Base-by-base conservation (phyloP, 2,329 filamentous ascomycete species). In the Pseudopithomyces maydicus region DNA sequence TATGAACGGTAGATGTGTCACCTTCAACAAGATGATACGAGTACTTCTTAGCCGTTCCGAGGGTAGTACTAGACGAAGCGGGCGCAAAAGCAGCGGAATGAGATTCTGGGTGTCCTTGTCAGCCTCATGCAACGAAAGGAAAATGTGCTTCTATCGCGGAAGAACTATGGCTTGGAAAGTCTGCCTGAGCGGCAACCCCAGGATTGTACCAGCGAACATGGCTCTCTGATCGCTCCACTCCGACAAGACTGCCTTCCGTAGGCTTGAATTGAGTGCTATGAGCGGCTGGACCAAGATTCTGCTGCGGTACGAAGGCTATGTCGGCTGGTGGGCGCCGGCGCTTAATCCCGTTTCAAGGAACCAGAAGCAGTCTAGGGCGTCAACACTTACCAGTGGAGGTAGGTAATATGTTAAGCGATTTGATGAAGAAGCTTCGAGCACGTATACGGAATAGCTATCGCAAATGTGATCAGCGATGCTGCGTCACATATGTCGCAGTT, bases 41-140 rank as follows among this genome's bases (percentile, higher is more conserved):
- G 82, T 79, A 32, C 78, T 79, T 49, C 90, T 87, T 64, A 93
- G 83, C 56, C 83, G 79, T 59, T 88, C 84, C 2, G 87, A 84
- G 6, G 87, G 82, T 48, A 92, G 73, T 62, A 92, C 81, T 43
- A 93, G 80, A 55, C 90, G 84, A 57, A 92, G 80, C 0, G 91
- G 91, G 15, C 90, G 85, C 69, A 93, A 87, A 59, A 88, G 76
- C 54, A 93, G 81, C 7, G 90, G 88, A 43, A 94, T 79, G 38
- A 95, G 83, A 73, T 94, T 95, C 84, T 86, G 63, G 41, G 39
- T 45, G 56, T 57, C 39, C 46, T 41, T 49, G 66, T 76, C 64
- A 77, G 72, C 68, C 68, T 70, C 65, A 58, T 59, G 46, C 49
- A 61, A 26, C 36, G 58, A 44, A n/a, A 29, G 35, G 12, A 48